phyloP scores from a whole-genome alignment of 2,329 filamentous ascomycete species.

The Sporothrix curviconia region DNA sequence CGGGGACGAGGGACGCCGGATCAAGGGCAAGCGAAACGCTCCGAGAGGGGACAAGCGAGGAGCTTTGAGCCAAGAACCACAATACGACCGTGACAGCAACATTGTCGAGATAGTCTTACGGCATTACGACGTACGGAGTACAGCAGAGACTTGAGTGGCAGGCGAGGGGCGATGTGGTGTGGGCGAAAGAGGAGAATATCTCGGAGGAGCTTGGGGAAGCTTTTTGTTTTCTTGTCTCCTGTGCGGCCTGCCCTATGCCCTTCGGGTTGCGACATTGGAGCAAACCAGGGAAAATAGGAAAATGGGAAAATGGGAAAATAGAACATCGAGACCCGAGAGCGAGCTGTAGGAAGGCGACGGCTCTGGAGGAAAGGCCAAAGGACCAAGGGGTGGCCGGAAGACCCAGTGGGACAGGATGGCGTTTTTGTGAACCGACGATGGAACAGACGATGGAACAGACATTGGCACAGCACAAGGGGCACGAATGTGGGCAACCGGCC shows the following conservation, averaged over 20 bases:
- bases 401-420: no score
- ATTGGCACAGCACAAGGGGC: no score
- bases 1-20: no score
- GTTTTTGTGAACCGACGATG: no score
- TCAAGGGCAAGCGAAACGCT: no score
- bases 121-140: not conserved
- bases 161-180: not conserved
- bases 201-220: not conserved
- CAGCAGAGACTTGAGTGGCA: not conserved
- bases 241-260: not conserved
- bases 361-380: no score
- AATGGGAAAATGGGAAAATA: not conserved
- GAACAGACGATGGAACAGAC: no score
- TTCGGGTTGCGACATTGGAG: not conserved
- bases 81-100: constrained; percentile 6
- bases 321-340: no score
- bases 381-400: no score
- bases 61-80: not conserved
- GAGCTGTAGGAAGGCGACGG: no score
- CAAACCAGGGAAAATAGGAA: constrained; percentile 3
- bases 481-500: not conserved
- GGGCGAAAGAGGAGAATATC: not conserved
- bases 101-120: no score
- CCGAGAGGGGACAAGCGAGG: no score
- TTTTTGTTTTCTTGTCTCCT: not conserved